phyloP scores from a whole-genome alignment of 2,329 filamentous ascomycete genomes.

The Neocatenulostroma microsporum region DNA sequence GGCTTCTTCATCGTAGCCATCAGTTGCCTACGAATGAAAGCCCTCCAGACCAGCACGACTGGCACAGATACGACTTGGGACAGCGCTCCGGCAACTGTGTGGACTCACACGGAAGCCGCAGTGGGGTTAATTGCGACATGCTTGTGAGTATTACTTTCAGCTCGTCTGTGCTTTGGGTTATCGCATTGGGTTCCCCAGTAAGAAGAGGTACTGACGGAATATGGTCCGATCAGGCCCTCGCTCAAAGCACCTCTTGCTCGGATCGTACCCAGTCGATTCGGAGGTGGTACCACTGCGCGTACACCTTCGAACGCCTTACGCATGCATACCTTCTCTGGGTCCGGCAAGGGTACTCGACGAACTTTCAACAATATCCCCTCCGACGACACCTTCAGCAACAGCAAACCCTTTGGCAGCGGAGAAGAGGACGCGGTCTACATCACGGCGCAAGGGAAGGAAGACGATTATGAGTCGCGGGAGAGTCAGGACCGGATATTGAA shows the following conservation, averaged over 20 bases:
- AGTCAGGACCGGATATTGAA: neutral
- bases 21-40: neutral
- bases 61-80: constrained; percentile 1
- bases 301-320: too few relatives aligned
- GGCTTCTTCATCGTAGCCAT: neutral
- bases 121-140: neutral
- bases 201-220: too few relatives aligned
- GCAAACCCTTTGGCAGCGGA: neutral
- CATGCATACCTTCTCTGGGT: too few relatives aligned
- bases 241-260: neutral
- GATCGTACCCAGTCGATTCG: neutral
- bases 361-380: too few relatives aligned
- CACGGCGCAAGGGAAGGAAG: neutral
- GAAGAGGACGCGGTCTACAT: neutral
- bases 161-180: too few relatives aligned
- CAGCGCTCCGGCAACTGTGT: neutral
- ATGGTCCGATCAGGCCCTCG: too few relatives aligned
- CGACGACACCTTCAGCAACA: too few relatives aligned
- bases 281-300: too few relatives aligned
- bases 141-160: too few relatives aligned
- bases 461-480: neutral
- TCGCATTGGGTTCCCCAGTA: too few relatives aligned
- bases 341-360: too few relatives aligned
- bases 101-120: neutral
- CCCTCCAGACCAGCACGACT: neutral